Evolutionary conservation across 75 land plant species (phyloP), one percentile per base, ranked within the genome.

Genomic region (Cunninghamia lanceolata): DNA sequence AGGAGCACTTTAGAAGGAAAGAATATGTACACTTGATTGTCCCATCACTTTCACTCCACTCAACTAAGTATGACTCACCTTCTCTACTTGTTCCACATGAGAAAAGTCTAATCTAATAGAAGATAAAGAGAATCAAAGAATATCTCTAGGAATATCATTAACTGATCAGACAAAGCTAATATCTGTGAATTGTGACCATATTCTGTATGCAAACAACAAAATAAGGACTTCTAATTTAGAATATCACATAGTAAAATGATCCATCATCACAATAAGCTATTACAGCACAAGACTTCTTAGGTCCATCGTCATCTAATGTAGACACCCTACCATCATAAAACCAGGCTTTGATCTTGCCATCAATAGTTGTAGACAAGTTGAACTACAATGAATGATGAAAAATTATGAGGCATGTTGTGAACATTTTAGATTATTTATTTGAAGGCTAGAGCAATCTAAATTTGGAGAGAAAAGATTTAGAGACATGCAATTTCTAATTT

Each of bases 11-110:
- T 30, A 91, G 88, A 78, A 94, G 91, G 38, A 95, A 95, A 82
- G 30, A 15, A 85, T 95, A 95, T 0, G 87, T 89, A 73, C 95
- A 89, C 84, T 94, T 95, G 47, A 95, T 90, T n/a, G n/a, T n/a
- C n/a, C n/a, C n/a, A n/a, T n/a, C n/a, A n/a, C n/a, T n/a, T n/a
- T n/a, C n/a, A n/a, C n/a, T n/a, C n/a, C n/a, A n/a, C n/a, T n/a
- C n/a, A n/a, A n/a, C n/a, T n/a, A n/a, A n/a, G n/a, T n/a, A n/a
- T n/a, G n/a, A n/a, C n/a, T n/a, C n/a, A n/a, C n/a, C n/a, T n/a
- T n/a, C n/a, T n/a, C n/a, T n/a, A n/a, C n/a, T n/a, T n/a, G n/a
- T n/a, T n/a, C n/a, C n/a, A n/a, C n/a, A n/a, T n/a, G n/a, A n/a
- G n/a, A n/a, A n/a, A n/a, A n/a, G n/a, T n/a, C n/a, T n/a, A n/a